phyloP scores from a whole-genome alignment of 2,329 filamentous ascomycete genomes.

The Colletotrichum sp. region DNA sequence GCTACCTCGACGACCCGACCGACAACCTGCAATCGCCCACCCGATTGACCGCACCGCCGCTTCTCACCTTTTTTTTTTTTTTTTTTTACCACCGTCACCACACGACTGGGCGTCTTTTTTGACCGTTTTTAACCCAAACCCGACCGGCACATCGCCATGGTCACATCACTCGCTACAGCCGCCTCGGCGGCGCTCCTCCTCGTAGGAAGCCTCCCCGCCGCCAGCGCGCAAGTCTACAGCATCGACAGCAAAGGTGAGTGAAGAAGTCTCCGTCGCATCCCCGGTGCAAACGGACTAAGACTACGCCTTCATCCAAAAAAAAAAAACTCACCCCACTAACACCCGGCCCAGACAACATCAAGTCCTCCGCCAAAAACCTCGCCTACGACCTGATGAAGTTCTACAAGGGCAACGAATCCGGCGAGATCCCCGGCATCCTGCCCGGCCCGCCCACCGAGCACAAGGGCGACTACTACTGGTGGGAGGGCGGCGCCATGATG shows the following conservation, averaged over 20 bases:
- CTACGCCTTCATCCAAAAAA: neutral
- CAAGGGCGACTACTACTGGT: conserved; percentile 72
- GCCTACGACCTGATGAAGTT: conserved; percentile 56
- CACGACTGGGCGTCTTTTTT: neutral
- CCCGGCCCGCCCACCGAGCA: conserved; percentile 55
- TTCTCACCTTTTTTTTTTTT: neutral
- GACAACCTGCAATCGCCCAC: neutral
- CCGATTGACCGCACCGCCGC: neutral
- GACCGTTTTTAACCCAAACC: neutral
- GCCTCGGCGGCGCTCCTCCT: conserved; percentile 18
- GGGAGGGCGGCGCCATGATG: conserved; percentile 74
- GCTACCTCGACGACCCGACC: neutral
- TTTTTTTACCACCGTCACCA: neutral
- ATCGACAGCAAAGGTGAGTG: conserved; percentile 35
- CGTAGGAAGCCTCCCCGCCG: conserved; percentile 12
- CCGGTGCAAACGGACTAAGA: neutral
- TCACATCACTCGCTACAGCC: conserved; percentile 10
- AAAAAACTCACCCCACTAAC: neutral
- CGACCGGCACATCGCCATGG: conserved; percentile 19
- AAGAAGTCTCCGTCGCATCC: neutral
- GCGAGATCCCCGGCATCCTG: conserved; percentile 60
- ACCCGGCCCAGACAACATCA: conserved; percentile 46
- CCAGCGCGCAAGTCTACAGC: conserved; percentile 31
- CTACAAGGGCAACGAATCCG: conserved; percentile 56
- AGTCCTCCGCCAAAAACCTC: conserved; percentile 48